Base-by-base conservation (phyloP, 768 basidiomycete genomes). In the Leccinum subgranulosum region DNA sequence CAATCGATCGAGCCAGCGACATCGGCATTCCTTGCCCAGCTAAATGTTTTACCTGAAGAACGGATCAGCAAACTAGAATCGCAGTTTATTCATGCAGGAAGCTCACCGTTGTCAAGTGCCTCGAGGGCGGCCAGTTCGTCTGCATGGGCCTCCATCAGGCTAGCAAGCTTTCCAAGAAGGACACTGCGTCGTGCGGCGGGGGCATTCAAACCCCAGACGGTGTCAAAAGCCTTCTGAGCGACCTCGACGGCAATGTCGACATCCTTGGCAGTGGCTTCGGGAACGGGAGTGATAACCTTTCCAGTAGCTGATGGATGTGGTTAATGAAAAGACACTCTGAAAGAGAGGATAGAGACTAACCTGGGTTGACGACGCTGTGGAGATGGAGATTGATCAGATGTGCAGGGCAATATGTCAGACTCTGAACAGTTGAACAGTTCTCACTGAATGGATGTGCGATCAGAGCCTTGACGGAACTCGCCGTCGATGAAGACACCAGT, bases 401-500 rank as follows among this genome's bases (percentile, higher is more conserved):
- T 19, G 45, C 23, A 21, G 12, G 6, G 43, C 43, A 12, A 11
- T 29, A 50, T 21, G 51, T 53, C 14, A 48, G 31, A 28, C 10
- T 33, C 12, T 12, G 31, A 39, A 9, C 9, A 34, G 33, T 34
- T 19, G 41, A 43, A 51, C 23, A n/a, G 27, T 31, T 70, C 86
- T 68, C 64, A 90, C 88, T 89, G 86, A 66, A 92, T 86, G n/a
- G 80, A 81, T n/a, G 75, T 80, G 2, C 74, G 71, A 6, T 81
- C 74, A 19, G 77, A 76, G 19, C 85, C 83, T 34, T 84, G 82
- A 14, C 82, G 74, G 65, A 81, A 92, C 70, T 89, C 67, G 61
- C 85, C 85, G 65, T 82, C 77, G 68, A 93, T 89, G 76, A 85
- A 92, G 55, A 91, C 65, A 29, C 89, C 87, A 3, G 88, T 87